Base-by-base conservation (phyloP, 1,284 basidiomycete species). In the Cryptococcus sp. region DNA sequence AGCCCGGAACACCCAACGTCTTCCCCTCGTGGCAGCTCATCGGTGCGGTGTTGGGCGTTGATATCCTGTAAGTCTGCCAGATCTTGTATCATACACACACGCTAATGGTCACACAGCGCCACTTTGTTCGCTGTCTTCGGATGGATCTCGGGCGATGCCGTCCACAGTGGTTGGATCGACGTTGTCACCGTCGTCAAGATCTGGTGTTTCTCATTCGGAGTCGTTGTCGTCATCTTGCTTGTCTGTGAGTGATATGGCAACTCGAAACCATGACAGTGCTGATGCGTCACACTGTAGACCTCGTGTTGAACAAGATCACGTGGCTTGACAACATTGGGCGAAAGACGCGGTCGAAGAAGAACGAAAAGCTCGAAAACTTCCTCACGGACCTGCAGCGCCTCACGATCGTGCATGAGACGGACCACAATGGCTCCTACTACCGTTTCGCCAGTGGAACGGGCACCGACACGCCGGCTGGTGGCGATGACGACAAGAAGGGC, bases 151-250 rank as follows among this genome's bases (percentile, higher is more conserved):
- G 83, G 82, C 49, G 62, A 60, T 10, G 74, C 78, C 17, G 69
- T 69, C 49, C 79, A 76, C 53, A 73, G 75, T 27, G 78, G 79
- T 58, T 81, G 80, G 75, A 81, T 78, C 47, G 80, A 82, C 66
- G 82, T 84, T 59, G 82, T 84, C 53, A 83, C 83, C 2, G 76
- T 84, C 47, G 75, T 84, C 53, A 80, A 82, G 66, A 74, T 84
- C 62, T 84, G 82, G 82, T 70, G 70, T 25, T 84, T 73, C 77
- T 81, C 80, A 16, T 80, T 84, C 63, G 83, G 81, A 63, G 82
- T 84, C 31, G 80, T 76, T 25, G 68, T 84, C 61, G 70, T 84
- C 62, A 69, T 81, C 46, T 78, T 82, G 31, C 74, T 83, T 42
- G 79, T 83, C 53, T 80, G 49, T 76, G 53, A 69, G 66, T 68